phyloP scores from a whole-genome alignment of 2,329 filamentous ascomycete species.

The Chrysoporthe austroafricana region DNA sequence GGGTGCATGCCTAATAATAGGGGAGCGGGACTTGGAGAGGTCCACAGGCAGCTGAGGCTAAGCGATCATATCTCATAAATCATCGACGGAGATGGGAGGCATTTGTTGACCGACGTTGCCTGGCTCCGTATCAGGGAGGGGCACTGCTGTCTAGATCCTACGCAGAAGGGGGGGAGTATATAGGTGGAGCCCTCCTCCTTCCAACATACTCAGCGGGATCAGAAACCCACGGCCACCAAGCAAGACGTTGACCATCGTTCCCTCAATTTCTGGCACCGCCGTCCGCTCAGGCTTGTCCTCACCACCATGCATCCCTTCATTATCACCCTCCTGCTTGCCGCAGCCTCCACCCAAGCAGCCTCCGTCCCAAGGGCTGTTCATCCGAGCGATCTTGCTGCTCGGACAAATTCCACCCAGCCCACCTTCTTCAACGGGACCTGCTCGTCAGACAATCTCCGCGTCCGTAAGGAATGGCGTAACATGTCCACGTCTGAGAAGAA shows the following conservation, averaged over 20 bases:
- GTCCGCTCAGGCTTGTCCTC: neutral
- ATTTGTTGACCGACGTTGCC: neutral
- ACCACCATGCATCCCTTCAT: neutral
- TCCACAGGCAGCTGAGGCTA: neutral
- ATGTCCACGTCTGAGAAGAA: slow-evolving; percentile 32
- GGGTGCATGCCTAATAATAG: neutral
- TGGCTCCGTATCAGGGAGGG: neutral
- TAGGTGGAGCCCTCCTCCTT: neutral
- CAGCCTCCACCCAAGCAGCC: neutral
- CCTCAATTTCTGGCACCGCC: neutral
- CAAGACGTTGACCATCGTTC: neutral
- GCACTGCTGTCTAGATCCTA: neutral
- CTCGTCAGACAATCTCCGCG: slow-evolving; percentile 11
- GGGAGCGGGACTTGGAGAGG: neutral
- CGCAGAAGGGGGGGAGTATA: neutral
- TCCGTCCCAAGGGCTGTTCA: neutral
- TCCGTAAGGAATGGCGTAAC: slow-evolving; percentile 21
- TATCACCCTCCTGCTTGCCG: neutral
- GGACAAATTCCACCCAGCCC: neutral
- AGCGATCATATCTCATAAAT: neutral
- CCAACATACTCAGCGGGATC: neutral
- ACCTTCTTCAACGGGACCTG: slow-evolving; percentile 20
- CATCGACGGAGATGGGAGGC: neutral
- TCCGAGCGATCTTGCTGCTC: neutral
- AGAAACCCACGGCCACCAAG: neutral